A percentile compares a stretch with the other conserved stretches of the same genome.
phyloP scores from a whole-genome alignment of 2,329 filamentous ascomycete genomes.

The Trichoderma atroviride region DNA sequence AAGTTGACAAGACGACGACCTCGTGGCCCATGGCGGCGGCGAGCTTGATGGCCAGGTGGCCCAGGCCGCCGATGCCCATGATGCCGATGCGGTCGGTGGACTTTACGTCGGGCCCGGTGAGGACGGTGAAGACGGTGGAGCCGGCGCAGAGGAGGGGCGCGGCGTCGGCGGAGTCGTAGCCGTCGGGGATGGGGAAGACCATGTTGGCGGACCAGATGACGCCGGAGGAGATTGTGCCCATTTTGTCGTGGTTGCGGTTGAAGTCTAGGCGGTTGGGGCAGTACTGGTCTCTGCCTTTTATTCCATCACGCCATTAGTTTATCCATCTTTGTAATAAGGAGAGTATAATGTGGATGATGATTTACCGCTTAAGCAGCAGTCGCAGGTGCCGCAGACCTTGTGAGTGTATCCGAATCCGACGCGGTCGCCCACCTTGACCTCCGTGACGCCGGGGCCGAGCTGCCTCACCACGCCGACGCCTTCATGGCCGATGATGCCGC shows the following conservation, averaged over 20 bases:
- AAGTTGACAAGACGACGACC: neutral
- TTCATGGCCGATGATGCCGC: slow-evolving; percentile 6
- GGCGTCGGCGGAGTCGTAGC: slow-evolving; percentile 5
- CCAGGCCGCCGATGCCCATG: slow-evolving; percentile 11
- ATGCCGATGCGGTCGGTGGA: slow-evolving; percentile 3
- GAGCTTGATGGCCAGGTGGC: slow-evolving; percentile 11
- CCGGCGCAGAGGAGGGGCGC: slow-evolving; percentile 3
- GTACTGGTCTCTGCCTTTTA: slow-evolving; percentile 6
- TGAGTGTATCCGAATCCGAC: slow-evolving; percentile 8
- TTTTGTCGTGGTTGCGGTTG: neutral
- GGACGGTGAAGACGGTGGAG: neutral
- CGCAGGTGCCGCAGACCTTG: slow-evolving; percentile 11
- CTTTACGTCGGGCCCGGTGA: neutral
- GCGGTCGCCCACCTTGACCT: slow-evolving; percentile 6
- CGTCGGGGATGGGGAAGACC: slow-evolving; percentile 13
- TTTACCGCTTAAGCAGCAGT: slow-evolving; percentile 1
- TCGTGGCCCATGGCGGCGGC: slow-evolving; percentile 10
- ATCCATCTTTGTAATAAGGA: too few species aligned
- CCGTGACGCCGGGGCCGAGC: neutral
- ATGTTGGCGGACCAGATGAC: slow-evolving; percentile 6
- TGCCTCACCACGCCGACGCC: neutral
- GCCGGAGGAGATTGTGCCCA: slow-evolving; percentile 3
- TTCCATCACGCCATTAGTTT: too few species aligned
- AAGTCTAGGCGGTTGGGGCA: slow-evolving; percentile 1
- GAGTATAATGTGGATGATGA: too few species aligned